phyloP scores from a whole-genome alignment of 768 basidiomycete genomes.

The Termitomyces heimii region DNA sequence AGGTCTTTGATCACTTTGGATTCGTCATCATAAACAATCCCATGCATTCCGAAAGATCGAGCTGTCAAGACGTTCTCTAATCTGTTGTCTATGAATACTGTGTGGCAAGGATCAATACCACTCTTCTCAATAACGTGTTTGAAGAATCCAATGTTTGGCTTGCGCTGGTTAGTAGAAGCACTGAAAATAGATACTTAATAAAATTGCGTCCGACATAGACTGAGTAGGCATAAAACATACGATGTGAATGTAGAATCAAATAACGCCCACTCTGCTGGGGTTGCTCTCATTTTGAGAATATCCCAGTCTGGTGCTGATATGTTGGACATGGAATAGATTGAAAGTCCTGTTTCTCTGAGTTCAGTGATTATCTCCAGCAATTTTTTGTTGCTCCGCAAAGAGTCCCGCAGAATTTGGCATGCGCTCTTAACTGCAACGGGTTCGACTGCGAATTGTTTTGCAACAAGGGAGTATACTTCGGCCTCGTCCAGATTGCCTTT shows the following conservation, averaged over 20 bases:
- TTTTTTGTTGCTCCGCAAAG: not conserved
- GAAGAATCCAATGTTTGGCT: not conserved
- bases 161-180: not conserved
- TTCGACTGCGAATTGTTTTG: not conserved
- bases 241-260: not conserved
- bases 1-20: not conserved
- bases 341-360: not conserved
- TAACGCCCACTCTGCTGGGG: not conserved
- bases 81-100: not conserved
- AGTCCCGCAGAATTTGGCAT: not conserved
- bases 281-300: not conserved
- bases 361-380: not conserved
- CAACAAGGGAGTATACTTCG: not conserved
- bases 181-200: not conserved
- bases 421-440: not conserved
- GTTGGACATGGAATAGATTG: not conserved
- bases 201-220: not conserved
- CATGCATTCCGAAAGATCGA: not conserved
- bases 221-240: not conserved
- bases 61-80: not conserved
- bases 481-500: not conserved
- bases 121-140: not conserved
- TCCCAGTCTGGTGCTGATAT: not conserved
- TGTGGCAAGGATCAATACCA: not conserved
- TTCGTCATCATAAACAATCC: not conserved